Conservation (phyloP, 1,284 basidiomycete genomes). For the Inonotus obliquus region DNA sequence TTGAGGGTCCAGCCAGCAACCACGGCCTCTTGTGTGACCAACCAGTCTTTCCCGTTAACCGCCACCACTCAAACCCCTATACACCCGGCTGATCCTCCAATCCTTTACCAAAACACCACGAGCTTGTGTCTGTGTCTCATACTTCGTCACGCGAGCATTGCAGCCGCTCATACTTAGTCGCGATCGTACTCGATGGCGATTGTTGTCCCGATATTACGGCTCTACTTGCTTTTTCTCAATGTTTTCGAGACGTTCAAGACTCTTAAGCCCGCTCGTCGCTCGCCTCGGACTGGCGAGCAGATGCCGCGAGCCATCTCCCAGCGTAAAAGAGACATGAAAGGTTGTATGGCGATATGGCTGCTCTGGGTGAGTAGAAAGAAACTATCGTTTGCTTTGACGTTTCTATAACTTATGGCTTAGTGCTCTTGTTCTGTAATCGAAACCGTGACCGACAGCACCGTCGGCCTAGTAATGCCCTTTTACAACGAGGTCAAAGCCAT, state of each 20-base stretch:
- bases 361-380: constrained; percentile 60
- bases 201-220: constrained; percentile 60
- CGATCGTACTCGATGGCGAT: constrained; percentile 48
- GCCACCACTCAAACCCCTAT: not conserved
- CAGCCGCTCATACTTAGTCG: not conserved
- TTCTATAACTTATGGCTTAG: constrained; percentile 32
- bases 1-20: constrained; percentile 1
- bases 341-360: constrained; percentile 74
- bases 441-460: constrained; percentile 51
- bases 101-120: not conserved
- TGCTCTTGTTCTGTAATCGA: constrained; percentile 63
- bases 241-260: constrained; percentile 81
- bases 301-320: constrained; percentile 62
- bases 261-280: constrained; percentile 59
- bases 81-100: not conserved
- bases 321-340: constrained; percentile 78
- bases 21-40: not conserved
- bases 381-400: constrained; percentile 10
- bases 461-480: constrained; percentile 70
- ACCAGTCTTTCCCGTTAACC: not conserved
- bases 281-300: constrained; percentile 53
- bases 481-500: constrained; percentile 75
- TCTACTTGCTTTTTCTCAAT: constrained; percentile 69
- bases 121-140: not conserved
- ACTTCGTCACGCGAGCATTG: not conserved